Evolutionary conservation across 108 stramenopile genomes (phyloP).

Genomic region (Cyclotella sp.): DNA sequence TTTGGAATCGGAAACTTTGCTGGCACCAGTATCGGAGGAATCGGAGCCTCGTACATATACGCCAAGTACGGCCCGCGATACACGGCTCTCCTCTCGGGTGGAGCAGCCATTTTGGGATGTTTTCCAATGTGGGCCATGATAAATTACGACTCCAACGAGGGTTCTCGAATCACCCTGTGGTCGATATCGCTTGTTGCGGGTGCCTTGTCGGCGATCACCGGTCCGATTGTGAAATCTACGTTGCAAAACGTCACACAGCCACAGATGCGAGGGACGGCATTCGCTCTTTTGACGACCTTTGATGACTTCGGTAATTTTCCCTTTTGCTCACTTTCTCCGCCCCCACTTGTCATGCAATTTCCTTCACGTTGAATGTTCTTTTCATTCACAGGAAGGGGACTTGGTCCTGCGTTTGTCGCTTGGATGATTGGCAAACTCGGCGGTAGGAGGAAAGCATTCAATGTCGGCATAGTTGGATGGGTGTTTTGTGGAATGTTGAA

Average conservation of each 20-base stretch:
- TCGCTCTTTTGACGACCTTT: conserved; percentile 78
- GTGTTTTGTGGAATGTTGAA: conserved; percentile 78
- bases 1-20: conserved; percentile 84
- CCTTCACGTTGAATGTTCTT: neutral
- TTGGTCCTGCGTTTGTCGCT: conserved; percentile 85
- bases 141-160: conserved; percentile 42
- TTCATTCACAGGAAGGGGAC: conserved; percentile 57
- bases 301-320: conserved; percentile 73
- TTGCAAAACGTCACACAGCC: conserved; percentile 87
- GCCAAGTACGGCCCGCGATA: conserved; percentile 56
- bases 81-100: conserved; percentile 69
- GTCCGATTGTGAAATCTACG: conserved; percentile 81
- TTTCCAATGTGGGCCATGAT: conserved; percentile 77
- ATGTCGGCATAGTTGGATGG: conserved; percentile 79
- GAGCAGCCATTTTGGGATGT: conserved; percentile 64
- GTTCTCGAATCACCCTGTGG: conserved; percentile 31
- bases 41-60: conserved; percentile 67
- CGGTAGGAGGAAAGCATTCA: conserved; percentile 70
- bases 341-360: neutral
- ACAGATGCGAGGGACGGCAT: conserved; percentile 74
- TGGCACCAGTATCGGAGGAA: conserved; percentile 79
- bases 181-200: conserved; percentile 59
- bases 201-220: conserved; percentile 67
- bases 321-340: neutral
- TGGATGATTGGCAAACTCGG: conserved; percentile 65